Conservation (phyloP, 2,329 filamentous ascomycete species). For the Thelonectria blattea region DNA sequence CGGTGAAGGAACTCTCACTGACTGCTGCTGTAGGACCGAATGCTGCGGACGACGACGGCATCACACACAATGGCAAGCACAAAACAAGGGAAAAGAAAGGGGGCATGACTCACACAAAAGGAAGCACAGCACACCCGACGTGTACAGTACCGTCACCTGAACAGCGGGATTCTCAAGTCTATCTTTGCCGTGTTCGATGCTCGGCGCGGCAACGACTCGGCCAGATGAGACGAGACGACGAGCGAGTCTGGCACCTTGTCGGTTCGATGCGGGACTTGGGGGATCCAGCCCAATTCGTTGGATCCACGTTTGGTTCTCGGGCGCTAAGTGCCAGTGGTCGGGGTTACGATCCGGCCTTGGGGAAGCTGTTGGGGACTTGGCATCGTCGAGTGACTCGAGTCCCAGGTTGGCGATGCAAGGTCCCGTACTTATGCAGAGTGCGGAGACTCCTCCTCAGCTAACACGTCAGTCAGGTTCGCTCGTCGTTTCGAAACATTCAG, state of each 20-base stretch:
- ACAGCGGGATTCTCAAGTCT: neutral
- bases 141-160: neutral
- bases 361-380: neutral
- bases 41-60: neutral
- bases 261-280: slow-evolving; percentile 14
- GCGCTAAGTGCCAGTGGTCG: slow-evolving; percentile 15
- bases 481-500: neutral
- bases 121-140: neutral
- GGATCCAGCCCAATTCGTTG: neutral
- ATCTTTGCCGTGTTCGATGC: neutral
- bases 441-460: neutral
- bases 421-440: neutral
- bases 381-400: neutral
- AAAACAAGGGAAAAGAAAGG: neutral
- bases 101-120: neutral
- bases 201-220: neutral
- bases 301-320: slow-evolving; percentile 5
- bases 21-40: neutral
- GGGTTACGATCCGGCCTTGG: slow-evolving; percentile 7
- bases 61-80: neutral
- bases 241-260: slow-evolving; percentile 26
- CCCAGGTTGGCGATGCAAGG: neutral
- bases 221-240: slow-evolving; percentile 2
- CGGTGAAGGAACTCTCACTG: neutral
- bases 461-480: neutral